A percentile compares a stretch with the other conserved stretches of the same genome.
Conservation (phyloP, 2,329 filamentous ascomycete genomes). For the Aphanocladium album region DNA sequence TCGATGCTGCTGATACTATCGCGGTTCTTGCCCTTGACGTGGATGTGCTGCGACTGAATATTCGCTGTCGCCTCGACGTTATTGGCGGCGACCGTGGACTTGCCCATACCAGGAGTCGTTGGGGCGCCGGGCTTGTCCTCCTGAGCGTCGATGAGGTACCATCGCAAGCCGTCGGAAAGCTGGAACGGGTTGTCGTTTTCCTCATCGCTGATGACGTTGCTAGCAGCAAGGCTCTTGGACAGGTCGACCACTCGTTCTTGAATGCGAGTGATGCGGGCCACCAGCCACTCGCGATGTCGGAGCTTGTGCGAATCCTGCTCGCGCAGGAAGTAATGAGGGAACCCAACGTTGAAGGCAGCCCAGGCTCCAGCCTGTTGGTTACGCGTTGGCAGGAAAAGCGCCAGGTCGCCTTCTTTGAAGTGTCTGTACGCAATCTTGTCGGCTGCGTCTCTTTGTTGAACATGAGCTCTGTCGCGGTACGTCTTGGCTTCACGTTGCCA, state of each 20-base stretch:
- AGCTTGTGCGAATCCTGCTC: conserved; percentile 88
- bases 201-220: conserved; percentile 48
- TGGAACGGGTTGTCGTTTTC: conserved; percentile 98
- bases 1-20: conserved; percentile 56
- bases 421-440: conserved; percentile 94
- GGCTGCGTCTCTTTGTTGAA: conserved; percentile 76
- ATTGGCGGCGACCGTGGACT: conserved; percentile 84
- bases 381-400: conserved; percentile 86
- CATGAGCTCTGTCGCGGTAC: conserved; percentile 82
- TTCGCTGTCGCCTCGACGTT: conserved; percentile 82
- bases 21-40: conserved; percentile 39
- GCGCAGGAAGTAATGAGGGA: conserved; percentile 92
- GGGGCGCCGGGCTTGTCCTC: conserved; percentile 92
- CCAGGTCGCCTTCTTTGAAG: conserved; percentile 95
- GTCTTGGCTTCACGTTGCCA: conserved; percentile 83
- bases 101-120: conserved; percentile 85
- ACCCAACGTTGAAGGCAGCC: conserved; percentile 97
- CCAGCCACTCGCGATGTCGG: conserved; percentile 85
- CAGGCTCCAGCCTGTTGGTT: conserved; percentile 93
- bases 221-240: conserved; percentile 62
- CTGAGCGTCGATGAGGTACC: conserved; percentile 90
- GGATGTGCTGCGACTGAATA: conserved; percentile 47
- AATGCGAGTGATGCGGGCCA: conserved; percentile 84
- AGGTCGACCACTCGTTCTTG: conserved; percentile 93
- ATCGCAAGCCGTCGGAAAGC: conserved; percentile 86